A percentile compares a stretch with the other conserved stretches of the same genome.
phyloP scores from a whole-genome alignment of 2,329 filamentous ascomycete genomes.

The Colletotrichum camelliae region DNA sequence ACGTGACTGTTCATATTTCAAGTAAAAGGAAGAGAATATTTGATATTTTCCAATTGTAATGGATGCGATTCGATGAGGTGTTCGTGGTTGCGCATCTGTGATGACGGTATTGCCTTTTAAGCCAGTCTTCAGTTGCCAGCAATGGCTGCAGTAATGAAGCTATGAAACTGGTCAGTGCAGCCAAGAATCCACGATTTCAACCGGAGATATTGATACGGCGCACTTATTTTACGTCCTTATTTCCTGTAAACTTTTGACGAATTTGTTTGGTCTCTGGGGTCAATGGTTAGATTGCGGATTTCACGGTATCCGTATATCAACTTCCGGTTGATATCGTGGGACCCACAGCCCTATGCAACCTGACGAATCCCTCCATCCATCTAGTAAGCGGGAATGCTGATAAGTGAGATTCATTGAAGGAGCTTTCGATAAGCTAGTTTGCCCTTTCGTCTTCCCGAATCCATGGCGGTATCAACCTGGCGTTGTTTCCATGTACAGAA shows the following conservation, averaged over 20 bases:
- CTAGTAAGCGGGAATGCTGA: neutral
- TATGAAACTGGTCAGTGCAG: neutral
- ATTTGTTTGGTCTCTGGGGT: neutral
- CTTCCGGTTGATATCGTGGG: neutral
- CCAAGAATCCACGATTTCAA: neutral
- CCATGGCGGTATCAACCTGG: neutral
- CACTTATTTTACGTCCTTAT: neutral
- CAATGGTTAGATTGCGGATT: neutral
- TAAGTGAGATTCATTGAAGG: neutral
- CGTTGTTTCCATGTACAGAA: neutral
- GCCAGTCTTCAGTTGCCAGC: neutral
- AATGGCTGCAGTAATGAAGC: neutral
- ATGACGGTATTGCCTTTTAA: neutral
- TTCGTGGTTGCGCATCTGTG: neutral
- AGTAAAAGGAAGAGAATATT: neutral
- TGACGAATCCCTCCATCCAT: neutral
- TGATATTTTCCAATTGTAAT: accelerated
- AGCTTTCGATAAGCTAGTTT: neutral
- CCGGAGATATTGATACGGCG: neutral
- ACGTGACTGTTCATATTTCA: neutral
- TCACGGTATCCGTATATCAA: neutral
- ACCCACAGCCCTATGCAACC: neutral
- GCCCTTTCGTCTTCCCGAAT: neutral
- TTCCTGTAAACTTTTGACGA: neutral
- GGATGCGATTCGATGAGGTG: neutral